phyloP scores from a whole-genome alignment of 2,329 filamentous ascomycete species.

The Neoscytalidium dimidiatum region DNA sequence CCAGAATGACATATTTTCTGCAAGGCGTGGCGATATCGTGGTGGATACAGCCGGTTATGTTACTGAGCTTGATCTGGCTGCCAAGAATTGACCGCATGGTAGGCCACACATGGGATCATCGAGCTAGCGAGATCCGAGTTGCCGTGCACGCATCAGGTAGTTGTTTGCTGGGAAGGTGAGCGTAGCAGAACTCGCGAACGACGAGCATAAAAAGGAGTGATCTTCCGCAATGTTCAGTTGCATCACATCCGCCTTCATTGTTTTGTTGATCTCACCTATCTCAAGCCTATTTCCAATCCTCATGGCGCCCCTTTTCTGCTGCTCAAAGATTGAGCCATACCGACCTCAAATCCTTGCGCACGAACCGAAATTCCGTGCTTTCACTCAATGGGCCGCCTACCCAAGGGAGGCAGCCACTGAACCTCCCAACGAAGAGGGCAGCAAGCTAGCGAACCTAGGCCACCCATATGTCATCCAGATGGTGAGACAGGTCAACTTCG shows the following conservation, averaged over 20 bases:
- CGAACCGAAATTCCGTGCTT: constrained; percentile 29
- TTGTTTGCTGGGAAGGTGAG: too few relatives aligned
- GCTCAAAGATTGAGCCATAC: constrained; percentile 22
- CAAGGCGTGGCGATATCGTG: neutral
- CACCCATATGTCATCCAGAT: constrained; percentile 41
- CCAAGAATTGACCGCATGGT: neutral
- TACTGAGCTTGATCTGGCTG: neutral
- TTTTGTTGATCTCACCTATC: too few relatives aligned
- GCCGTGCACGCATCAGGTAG: too few relatives aligned
- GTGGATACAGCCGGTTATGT: neutral
- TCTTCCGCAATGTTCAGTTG: neutral
- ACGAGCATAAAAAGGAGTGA: neutral
- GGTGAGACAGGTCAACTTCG: constrained; percentile 49
- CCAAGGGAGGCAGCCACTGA: constrained; percentile 23
- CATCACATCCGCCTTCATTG: neutral
- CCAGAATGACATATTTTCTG: neutral
- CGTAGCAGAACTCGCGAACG: neutral
- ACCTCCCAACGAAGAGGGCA: neutral
- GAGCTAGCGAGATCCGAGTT: too few relatives aligned
- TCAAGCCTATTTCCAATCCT: neutral
- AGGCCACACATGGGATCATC: constrained; percentile 8
- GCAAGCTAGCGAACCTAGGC: neutral
- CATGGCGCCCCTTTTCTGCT: constrained; percentile 30
- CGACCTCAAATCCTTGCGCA: constrained; percentile 22
- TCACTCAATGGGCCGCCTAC: constrained; percentile 35